Evolutionary conservation across 179 eudicot species (phyloP).

Genomic region (Drosera spatulata): DNA sequence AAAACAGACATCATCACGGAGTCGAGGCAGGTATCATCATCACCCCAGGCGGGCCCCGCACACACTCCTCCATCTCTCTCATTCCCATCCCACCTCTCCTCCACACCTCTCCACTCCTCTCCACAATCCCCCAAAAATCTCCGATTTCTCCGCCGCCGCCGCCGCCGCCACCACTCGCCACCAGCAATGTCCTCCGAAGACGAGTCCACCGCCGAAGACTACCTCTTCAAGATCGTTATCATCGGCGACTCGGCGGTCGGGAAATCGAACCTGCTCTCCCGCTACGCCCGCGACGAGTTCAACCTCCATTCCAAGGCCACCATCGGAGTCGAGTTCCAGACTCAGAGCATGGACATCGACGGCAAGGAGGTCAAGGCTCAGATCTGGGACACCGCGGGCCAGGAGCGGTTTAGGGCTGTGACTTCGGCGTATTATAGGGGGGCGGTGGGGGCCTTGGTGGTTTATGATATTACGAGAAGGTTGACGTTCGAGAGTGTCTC

Average conservation of each 20-base stretch:
- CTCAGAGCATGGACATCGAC: no score
- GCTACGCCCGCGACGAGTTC: conserved; percentile 14
- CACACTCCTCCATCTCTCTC: no score
- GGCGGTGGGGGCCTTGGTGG: conserved; percentile 14
- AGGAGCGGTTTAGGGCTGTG: conserved; percentile 10
- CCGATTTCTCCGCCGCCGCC: no score
- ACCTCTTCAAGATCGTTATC: conserved; percentile 12
- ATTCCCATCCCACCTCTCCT: no score
- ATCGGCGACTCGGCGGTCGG: conserved; percentile 14
- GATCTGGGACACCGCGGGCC: conserved; percentile 17
- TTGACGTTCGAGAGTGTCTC: conserved; percentile 11
- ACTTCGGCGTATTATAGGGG: conserved; percentile 13
- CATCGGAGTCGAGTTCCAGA: conserved; percentile 3
- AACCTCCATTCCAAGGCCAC: conserved; percentile 7
- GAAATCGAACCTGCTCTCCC: conserved; percentile 10
- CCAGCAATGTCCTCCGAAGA: conserved; percentile 12
- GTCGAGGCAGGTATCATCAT: no score
- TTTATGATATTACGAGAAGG: conserved; percentile 9
- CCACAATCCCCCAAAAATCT: no score
- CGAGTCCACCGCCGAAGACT: conserved; percentile 8
- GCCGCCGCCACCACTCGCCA: no score
- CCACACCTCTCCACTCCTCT: no score
- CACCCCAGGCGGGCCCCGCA: no score
- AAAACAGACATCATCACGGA: no score
- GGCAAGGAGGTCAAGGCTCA: conserved; percentile 12